Evolutionary conservation across 225 moss, liverwort and hornwort genomes (phyloP).

Genomic region (Neckera pumila): DNA sequence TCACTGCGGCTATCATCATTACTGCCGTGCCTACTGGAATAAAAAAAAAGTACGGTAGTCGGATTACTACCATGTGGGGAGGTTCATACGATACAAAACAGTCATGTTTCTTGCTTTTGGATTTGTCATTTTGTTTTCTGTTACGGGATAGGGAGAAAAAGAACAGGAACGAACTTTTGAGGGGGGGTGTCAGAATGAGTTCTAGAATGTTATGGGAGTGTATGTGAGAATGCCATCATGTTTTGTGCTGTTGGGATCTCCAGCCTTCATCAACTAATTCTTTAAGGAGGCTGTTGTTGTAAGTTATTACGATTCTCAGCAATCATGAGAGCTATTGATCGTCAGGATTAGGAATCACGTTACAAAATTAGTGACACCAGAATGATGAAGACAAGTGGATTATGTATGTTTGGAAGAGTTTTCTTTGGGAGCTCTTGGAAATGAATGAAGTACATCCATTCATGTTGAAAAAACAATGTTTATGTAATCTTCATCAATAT

Average conservation of each 20-base stretch:
- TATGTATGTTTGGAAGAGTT: neutral
- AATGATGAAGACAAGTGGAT: neutral
- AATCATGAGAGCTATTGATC: neutral
- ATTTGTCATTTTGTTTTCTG: neutral
- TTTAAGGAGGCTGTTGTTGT: neutral
- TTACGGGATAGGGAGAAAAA: neutral
- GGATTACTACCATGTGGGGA: neutral
- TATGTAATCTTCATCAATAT: neutral
- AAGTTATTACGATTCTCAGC: neutral
- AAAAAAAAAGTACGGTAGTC: neutral
- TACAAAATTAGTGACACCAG: neutral
- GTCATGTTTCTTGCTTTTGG: neutral
- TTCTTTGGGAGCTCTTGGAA: neutral
- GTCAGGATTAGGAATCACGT: neutral
- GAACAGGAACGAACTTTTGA: neutral
- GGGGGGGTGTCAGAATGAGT: neutral
- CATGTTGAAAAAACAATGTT: neutral
- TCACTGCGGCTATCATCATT: neutral
- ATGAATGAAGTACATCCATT: neutral
- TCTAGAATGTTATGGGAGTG: neutral
- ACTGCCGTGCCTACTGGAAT: neutral
- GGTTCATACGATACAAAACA: neutral
- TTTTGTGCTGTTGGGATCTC: neutral
- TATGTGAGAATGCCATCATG: neutral
- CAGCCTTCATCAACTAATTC: neutral